Base-by-base conservation (phyloP, 768 basidiomycete species). In the Auricularia sp. region DNA sequence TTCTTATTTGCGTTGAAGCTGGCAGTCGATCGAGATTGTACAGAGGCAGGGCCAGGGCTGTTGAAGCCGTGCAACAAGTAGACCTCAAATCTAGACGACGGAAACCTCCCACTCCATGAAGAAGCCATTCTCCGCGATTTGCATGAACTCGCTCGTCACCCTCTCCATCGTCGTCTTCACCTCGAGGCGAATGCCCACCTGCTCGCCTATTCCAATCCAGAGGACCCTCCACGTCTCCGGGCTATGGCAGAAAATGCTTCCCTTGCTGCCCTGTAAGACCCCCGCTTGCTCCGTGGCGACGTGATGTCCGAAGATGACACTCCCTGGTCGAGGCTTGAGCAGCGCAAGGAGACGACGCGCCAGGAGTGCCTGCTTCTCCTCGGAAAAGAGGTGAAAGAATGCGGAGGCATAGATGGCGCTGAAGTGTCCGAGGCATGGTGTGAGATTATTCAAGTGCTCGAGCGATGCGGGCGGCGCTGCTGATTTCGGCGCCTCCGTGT, bases 341-440 rank as follows among this genome's bases (percentile, higher is more conserved):
- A 77, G 65, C 8, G 44, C 54, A 2, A 65, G 69, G 10, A 77
- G 65, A 6, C 75, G 70, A 16, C 72, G 58, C 0, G 75, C 75
- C 11, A 76, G 68, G 7, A 65, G 72, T n/a, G 71, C 66, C 66
- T 77, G 77, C 59, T 71, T 73, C 16, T 67, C 58, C 66, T 74
- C 72, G 67, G 75, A 71, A 62, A 75, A 75, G n/a, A 77, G 69
- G 62, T 77, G 74, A 67, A 77, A 77, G 11, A 77, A 65, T 10
- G 75, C 72, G 1, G 75, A 74, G 3, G 72, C 65, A 64, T 77
- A 75, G 36, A 76, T 65, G 65, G 73, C 71, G 45, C 68, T 71
- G 29, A 74, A 64, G 21, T 69, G 44, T 44, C 70, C 72, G 10
- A 51, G 14, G 14, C 11, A 18, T 1, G 47, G 47, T 16, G 64